A percentile compares a stretch with the other conserved stretches of the same genome.
These are phyloP conservation scores for Globisporangium nodosum DNA, from an alignment of 352 stramenopile species.

Conservation along the genomic window DNA sequence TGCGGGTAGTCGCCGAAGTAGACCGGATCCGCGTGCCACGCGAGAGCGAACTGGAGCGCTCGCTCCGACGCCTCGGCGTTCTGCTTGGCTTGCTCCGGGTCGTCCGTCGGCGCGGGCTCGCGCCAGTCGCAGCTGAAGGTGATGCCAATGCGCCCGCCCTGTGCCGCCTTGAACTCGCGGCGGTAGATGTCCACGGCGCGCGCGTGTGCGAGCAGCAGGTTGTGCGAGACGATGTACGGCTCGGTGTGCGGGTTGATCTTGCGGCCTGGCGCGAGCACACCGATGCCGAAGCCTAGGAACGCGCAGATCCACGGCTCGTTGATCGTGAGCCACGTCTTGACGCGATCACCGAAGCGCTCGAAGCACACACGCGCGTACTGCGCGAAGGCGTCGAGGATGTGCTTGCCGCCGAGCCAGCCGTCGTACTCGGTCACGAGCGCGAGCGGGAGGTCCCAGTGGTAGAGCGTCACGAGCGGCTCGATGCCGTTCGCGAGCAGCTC, in stretches of 20 bases:
- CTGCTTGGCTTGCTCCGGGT: slow-evolving; percentile 44
- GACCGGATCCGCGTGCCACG: slow-evolving; percentile 91
- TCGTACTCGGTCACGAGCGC: slow-evolving; percentile 63
- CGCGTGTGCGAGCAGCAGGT: slow-evolving; percentile 67
- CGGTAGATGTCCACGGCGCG: slow-evolving; percentile 81
- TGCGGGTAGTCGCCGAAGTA: slow-evolving; percentile 91
- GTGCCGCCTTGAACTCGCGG: slow-evolving; percentile 59
- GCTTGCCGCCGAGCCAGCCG: slow-evolving; percentile 40
- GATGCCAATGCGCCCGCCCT: slow-evolving; percentile 87
- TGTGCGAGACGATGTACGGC: slow-evolving; percentile 84
- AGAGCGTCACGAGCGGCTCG: slow-evolving; percentile 90
- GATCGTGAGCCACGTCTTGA: slow-evolving; percentile 92
- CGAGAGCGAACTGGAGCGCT: slow-evolving; percentile 84
- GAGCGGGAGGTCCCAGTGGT: slow-evolving; percentile 95
- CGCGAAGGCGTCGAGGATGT: slow-evolving; percentile 61
- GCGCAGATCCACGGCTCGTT: slow-evolving; percentile 90
- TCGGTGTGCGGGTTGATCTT: slow-evolving; percentile 42
- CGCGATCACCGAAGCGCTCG: slow-evolving; percentile 85
- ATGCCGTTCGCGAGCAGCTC: slow-evolving; percentile 81
- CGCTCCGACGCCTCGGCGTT: slow-evolving; percentile 67
- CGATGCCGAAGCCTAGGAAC: slow-evolving; percentile 82
- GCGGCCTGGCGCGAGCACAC: slow-evolving; percentile 79
- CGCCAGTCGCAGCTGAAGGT: slow-evolving; percentile 89
- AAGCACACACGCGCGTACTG: slow-evolving; percentile 91
- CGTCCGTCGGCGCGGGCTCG: slow-evolving; percentile 45